Conservation (phyloP, 768 basidiomycete genomes). For the Floccularia luteovirens region DNA sequence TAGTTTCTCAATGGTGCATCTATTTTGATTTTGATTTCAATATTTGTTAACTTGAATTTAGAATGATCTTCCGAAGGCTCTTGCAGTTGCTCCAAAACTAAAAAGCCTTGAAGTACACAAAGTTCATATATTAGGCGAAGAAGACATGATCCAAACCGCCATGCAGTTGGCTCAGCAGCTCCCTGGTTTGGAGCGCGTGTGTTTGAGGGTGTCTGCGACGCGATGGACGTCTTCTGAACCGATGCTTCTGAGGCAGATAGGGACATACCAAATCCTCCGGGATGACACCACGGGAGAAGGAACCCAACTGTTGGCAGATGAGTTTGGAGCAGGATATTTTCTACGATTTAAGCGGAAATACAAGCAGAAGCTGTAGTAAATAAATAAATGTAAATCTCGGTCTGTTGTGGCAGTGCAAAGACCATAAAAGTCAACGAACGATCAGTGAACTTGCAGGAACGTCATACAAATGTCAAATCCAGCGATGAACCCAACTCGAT, state of each 20-base stretch:
- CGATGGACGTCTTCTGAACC: conserved; percentile 7
- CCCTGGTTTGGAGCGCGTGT: conserved; percentile 11
- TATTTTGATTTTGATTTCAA: not conserved
- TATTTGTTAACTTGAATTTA: conserved; percentile 1
- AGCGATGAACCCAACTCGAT: too few relatives aligned
- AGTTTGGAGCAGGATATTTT: conserved; percentile 8
- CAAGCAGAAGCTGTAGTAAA: conserved; percentile 1
- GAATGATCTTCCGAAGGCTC: conserved; percentile 12
- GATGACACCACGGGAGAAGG: not conserved
- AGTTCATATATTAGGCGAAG: conserved; percentile 9
- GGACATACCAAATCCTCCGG: conserved; percentile 8
- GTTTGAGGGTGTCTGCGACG: conserved; percentile 8
- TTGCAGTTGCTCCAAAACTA: conserved; percentile 10
- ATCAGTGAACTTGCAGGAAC: too few relatives aligned
- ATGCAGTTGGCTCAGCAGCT: conserved; percentile 7
- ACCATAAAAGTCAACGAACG: not conserved
- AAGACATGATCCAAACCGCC: conserved; percentile 11
- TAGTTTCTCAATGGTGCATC: conserved; percentile 12
- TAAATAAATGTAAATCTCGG: not conserved
- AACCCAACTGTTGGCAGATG: conserved; percentile 9
- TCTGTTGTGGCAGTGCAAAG: not conserved
- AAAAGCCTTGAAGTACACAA: conserved; percentile 11
- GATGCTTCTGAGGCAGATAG: conserved; percentile 8
- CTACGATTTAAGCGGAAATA: conserved; percentile 7
- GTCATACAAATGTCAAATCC: too few relatives aligned